phyloP scores from a whole-genome alignment of 2,329 filamentous ascomycete genomes.

The Xylaria sp. region DNA sequence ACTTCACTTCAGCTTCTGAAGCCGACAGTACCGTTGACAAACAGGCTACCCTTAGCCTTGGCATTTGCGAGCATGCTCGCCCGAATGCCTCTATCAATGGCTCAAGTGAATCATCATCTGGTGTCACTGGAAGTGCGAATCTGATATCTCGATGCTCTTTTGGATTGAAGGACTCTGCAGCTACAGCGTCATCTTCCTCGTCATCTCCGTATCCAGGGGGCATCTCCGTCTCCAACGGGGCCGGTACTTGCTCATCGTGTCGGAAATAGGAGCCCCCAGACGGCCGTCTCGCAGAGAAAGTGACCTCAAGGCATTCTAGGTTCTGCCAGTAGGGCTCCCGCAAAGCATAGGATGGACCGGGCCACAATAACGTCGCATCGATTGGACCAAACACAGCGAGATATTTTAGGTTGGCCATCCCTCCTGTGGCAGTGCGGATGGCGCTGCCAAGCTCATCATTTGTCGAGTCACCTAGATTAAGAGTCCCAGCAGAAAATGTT shows the following conservation, averaged over 20 bases:
- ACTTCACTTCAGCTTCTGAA: neutral
- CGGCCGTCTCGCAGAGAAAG: neutral
- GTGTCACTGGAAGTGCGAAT: neutral
- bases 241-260: neutral
- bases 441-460: neutral
- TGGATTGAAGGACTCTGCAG: neutral
- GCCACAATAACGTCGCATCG: neutral
- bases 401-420: neutral
- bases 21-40: neutral
- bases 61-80: slow-evolving; percentile 4
- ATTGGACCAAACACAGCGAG: neutral
- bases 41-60: neutral
- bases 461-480: neutral
- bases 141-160: neutral
- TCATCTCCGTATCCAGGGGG: neutral
- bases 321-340: neutral
- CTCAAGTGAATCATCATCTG: neutral
- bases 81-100: slow-evolving; percentile 2
- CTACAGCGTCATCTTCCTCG: neutral
- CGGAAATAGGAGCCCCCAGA: neutral
- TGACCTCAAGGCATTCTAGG: neutral
- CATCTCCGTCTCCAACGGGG: neutral
- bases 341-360: slow-evolving; percentile 1
- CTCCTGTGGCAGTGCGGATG: neutral
- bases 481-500: neutral